Conservation (phyloP, 2,329 filamentous ascomycete species). For the Trichophyton verrucosum region DNA sequence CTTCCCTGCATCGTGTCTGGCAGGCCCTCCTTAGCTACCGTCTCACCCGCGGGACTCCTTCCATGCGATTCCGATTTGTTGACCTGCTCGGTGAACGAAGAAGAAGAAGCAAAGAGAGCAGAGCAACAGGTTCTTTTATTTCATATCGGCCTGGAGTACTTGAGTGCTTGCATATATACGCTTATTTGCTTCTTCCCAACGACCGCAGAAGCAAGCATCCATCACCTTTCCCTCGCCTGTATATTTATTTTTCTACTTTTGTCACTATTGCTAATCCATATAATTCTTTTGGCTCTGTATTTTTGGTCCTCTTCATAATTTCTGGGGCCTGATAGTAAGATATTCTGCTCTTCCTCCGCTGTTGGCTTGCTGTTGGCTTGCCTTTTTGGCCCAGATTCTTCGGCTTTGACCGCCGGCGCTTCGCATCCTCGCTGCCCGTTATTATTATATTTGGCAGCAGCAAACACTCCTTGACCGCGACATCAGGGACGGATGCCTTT, state of each 20-base stretch:
- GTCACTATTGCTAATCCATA: not conserved
- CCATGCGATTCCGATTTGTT: constrained; percentile 1
- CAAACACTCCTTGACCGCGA: too few species aligned
- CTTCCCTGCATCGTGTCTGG: not conserved
- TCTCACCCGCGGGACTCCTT: not conserved
- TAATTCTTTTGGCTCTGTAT: not conserved
- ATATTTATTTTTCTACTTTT: not conserved
- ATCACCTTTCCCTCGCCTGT: not conserved
- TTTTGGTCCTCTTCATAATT: not conserved
- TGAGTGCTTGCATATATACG: not conserved
- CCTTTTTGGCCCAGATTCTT: not conserved
- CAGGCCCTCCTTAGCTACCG: not conserved
- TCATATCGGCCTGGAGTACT: not conserved
- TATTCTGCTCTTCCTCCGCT: not conserved
- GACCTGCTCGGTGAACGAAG: not conserved
- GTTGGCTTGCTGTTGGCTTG: not conserved
- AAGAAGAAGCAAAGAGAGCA: not conserved
- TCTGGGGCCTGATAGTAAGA: not conserved
- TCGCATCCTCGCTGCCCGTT: not conserved
- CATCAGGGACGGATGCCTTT: too few species aligned
- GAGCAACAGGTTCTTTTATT: not conserved
- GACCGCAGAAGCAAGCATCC: not conserved
- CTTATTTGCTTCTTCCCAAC: not conserved
- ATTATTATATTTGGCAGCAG: not conserved
- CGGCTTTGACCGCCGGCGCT: not conserved